Evolutionary conservation across 163 green algal species (phyloP), one percentile per base, ranked within the genome.

Genomic region (Coccomyxa subellipsoidea): DNA sequence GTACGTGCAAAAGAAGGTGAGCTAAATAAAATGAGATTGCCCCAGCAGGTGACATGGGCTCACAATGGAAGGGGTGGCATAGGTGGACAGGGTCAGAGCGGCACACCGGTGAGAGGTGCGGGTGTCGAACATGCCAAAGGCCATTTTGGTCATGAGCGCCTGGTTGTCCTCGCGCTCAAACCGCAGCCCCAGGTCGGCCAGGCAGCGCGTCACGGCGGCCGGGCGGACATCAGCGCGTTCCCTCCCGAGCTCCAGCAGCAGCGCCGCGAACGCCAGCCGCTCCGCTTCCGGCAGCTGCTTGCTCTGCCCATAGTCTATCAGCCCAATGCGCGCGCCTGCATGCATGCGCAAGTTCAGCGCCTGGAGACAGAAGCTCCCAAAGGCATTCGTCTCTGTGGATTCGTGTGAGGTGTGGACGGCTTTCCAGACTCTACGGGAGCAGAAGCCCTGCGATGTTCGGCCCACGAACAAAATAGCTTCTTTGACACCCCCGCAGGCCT

Each of bases 111-210:
- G 77, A 18, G 77, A 81, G 2, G n/a, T 53, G 1, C 85, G 76
- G 31, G 94, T 97, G 89, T 97, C 93, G 89, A 98, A 97, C 95
- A 98, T 98, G 78, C 93, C 92, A 69, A 93, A 92, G 5, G 94
- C 94, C 90, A 97, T 95, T 79, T 92, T 88, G n/a, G 85, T 81
- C 34, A 85, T 82, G 9, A 95, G 69, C 0, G 47, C 76, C 32
- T 78, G 29, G n/a, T 94, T 89, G 27, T 89, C 54, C 39, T 86
- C 82, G 27, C 88, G 94, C 27, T 86, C 86, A 21, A 78, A 78
- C 25, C 66, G 79, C 38, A 97, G 84, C 4, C 92, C 88, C 77
- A 97, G 83, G 5, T 54, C 75, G 10, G 40, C 53, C 81, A 97
- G 76, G 0, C 88, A 85, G 0, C 47, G 31, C 54, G 75, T 54